A percentile compares a stretch with the other conserved stretches of the same genome.
These are phyloP conservation scores for Rubus idaeus DNA, from an alignment of 306 rosid species.

Conservation along the genomic window DNA sequence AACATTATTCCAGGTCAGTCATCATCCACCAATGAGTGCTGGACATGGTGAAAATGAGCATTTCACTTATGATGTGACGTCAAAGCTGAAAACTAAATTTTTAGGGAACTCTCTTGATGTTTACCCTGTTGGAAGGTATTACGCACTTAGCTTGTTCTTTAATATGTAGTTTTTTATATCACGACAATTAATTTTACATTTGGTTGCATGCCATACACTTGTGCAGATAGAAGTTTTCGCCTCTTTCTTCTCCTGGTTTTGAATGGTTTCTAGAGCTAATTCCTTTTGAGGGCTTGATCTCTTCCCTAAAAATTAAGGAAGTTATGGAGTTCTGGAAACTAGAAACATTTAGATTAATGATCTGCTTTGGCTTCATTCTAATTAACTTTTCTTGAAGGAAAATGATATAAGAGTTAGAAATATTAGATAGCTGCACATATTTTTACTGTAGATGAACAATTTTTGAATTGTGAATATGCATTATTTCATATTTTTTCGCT, in stretches of 20 bases:
- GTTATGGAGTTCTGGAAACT: background rate
- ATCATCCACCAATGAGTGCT: constrained; percentile 98
- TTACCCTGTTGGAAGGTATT: constrained; percentile 94
- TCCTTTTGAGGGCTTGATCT: background rate
- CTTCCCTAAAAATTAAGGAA: background rate
- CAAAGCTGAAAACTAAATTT: constrained; percentile 89
- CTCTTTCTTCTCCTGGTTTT: background rate
- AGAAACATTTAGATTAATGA: background rate
- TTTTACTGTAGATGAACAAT: background rate
- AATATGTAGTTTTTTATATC: background rate
- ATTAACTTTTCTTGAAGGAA: background rate
- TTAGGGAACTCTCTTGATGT: constrained; percentile 85
- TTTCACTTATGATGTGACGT: constrained; percentile 81
- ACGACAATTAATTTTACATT: background rate
- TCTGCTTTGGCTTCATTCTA: background rate
- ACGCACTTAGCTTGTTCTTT: constrained; percentile 11
- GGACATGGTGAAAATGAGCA: constrained; percentile 92
- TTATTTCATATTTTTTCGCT: background rate
- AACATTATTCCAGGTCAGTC: constrained; percentile 64
- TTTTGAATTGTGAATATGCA: background rate
- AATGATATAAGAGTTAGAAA: background rate
- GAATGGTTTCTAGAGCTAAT: background rate
- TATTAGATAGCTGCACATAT: background rate
- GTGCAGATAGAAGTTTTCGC: background rate
- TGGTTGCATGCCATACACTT: background rate